Base-by-base conservation (phyloP, 179 eudicot species). In the Actinidia arguta region DNA sequence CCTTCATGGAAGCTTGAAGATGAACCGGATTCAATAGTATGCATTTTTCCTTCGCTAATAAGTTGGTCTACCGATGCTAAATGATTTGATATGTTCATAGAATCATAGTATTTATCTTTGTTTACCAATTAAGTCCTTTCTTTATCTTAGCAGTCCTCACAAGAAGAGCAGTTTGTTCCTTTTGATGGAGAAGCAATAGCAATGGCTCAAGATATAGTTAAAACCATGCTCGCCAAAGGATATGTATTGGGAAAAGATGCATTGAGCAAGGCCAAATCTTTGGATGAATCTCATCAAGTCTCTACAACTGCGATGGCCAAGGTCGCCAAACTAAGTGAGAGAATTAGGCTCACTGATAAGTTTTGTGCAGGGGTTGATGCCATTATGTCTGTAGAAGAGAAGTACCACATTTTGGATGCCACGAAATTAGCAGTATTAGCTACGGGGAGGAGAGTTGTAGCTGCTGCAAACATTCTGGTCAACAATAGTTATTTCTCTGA, bases 141-240 rank as follows among this genome's bases (percentile, higher is more conserved):
- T 20, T 58, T 42, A 81, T 76, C 62, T 73, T 46, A 31, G 24
- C 86, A 92, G 94, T 78, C 71, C 67, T 36, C 80, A 11, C 88
- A 90, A 73, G 86, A 79, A 25, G 80, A 73, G 8, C 82, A 83
- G 6, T 89, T 85, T 82, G 89, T 92, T 73, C 88, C 94, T 56
- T 84, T 93, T 48, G 93, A 95, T 4, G 93, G 94, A 70, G 96
- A 94, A 89, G 96, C 98, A 64, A 89, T 90, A 69, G 86, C 96
- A 1, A 25, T 91, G 80, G 92, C 96, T 59, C 98, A 93, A 79
- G 96, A 94, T 76, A 94, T 93, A 42, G 94, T 94, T 67, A 87
- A 71, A 51, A 88, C 96, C 48, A 91, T 94, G 98, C 64, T 88
- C 59, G 86, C 94, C 67, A 91, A 91, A 83, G 98, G 96, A 44